Base-by-base conservation (phyloP, 1,284 basidiomycete genomes). In the Leccinum pachyderme region DNA sequence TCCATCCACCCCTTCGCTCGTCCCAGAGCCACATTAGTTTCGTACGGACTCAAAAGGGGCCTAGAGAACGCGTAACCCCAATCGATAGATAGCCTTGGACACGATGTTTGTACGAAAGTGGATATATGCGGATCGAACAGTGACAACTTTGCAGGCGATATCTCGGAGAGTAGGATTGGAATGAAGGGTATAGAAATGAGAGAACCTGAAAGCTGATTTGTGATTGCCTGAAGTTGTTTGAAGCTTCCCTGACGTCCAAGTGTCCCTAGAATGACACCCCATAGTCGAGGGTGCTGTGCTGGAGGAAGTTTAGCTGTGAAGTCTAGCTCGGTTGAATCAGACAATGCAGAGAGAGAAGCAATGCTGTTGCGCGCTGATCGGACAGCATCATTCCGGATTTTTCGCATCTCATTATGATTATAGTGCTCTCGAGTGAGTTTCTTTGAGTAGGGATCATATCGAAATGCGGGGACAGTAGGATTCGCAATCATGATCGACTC, bases 401-500 rank as follows among this genome's bases (percentile, higher is more conserved):
- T 68, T 46, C 86, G 82, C 97, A 99, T 99, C 75, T 93, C 87
- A 15, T 77, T 74, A 66, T 99, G 95, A 66, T 95, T 83, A 67
- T 99, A 99, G 5, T 86, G 80, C 70, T 99, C 97, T 59, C 93
- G 77, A 5, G 96, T 98, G 55, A 99, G 81, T 66, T 95, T 95
- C 72, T 99, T 99, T 31, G 93, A 94, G 72, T 99, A 99, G 5
- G 97, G 97, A 67, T 99, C 97, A 73, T 98, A 99, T 29, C 97
- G 85, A 78, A 98, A 99, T 0, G 97, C 95, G 11, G 96, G 94
- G 24, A 98, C 83, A n/a, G 81, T 75, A 0, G 97, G 97, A 71
- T 99, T 99, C 29, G 94, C 94, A 58, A 99, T 98, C 97, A 99
- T 99, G 70, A 98, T 95, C 12, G 92, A 91, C 73, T 99, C 97